A percentile compares a stretch with the other conserved stretches of the same genome.
phyloP scores from a whole-genome alignment of 2,329 filamentous ascomycete genomes.

The Aspergillus sp. region DNA sequence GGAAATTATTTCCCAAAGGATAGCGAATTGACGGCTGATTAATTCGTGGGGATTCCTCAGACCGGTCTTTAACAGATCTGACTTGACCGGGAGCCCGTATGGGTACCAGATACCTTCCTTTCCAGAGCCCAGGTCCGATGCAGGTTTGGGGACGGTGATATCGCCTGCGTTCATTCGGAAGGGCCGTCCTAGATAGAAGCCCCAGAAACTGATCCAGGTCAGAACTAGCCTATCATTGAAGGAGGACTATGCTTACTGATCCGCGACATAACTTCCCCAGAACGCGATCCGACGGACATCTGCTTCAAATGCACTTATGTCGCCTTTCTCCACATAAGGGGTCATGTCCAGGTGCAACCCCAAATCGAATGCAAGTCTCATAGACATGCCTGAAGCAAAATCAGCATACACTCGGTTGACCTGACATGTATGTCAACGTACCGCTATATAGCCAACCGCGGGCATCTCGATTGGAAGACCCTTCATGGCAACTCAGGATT shows the following conservation, averaged over 20 bases:
- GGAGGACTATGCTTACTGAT: constrained; percentile 31
- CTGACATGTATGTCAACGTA: constrained; percentile 14
- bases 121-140: constrained; percentile 21
- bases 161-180: constrained; percentile 43
- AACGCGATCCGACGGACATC: constrained; percentile 41
- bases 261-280: constrained; percentile 45
- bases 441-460: constrained; percentile 50
- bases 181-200: constrained; percentile 44
- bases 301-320: constrained; percentile 40
- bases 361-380: constrained; percentile 46
- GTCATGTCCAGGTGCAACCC: constrained; percentile 44
- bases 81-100: constrained; percentile 23
- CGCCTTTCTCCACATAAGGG: constrained; percentile 39
- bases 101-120: constrained; percentile 33
- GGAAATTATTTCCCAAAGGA: constrained; percentile 46
- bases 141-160: constrained; percentile 40
- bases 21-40: constrained; percentile 38
- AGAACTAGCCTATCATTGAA: background rate
- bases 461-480: constrained; percentile 44
- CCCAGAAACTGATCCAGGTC: constrained; percentile 35
- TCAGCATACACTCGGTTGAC: background rate
- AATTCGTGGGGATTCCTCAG: constrained; percentile 33
- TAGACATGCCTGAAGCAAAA: constrained; percentile 39
- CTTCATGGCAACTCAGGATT: constrained; percentile 46
- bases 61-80: constrained; percentile 4